A percentile compares a stretch with the other conserved stretches of the same genome.
phyloP scores from a whole-genome alignment of 345 rosid genomes.

The Aurinia saxatilis region DNA sequence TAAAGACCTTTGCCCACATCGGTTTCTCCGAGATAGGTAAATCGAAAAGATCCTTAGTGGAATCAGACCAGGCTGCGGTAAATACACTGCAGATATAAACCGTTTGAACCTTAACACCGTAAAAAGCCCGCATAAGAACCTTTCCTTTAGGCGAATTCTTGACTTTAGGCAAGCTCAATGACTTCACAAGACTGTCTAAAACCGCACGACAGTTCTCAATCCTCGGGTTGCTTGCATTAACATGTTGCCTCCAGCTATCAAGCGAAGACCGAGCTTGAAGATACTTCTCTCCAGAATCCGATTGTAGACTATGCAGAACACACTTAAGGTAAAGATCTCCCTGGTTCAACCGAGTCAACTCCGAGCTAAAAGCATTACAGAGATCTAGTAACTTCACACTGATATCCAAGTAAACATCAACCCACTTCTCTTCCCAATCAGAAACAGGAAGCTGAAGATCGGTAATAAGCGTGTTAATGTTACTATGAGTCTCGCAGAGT shows the following conservation, averaged over 20 bases:
- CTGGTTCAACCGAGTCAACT: slow-evolving; percentile 64
- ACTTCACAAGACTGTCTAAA: slow-evolving; percentile 43
- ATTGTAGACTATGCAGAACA: slow-evolving; percentile 50
- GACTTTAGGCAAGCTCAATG: slow-evolving; percentile 67
- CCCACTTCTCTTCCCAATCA: slow-evolving; percentile 93
- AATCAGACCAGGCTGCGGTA: slow-evolving; percentile 69
- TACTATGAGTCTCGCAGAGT: slow-evolving; percentile 62
- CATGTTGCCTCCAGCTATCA: slow-evolving; percentile 71
- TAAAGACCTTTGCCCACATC: slow-evolving; percentile 53
- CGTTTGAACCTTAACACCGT: slow-evolving; percentile 79
- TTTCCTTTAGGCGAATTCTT: slow-evolving; percentile 85
- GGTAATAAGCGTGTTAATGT: slow-evolving; percentile 57
- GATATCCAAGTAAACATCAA: slow-evolving; percentile 78
- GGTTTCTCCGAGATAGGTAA: slow-evolving; percentile 43
- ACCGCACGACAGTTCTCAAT: slow-evolving; percentile 52
- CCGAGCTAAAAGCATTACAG: slow-evolving; percentile 72
- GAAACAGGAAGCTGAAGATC: slow-evolving; percentile 74
- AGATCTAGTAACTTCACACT: slow-evolving; percentile 84
- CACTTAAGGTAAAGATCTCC: slow-evolving; percentile 78
- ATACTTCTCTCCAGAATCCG: slow-evolving; percentile 39
- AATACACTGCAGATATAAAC: slow-evolving; percentile 65
- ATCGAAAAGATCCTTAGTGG: slow-evolving; percentile 45
- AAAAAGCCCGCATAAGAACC: slow-evolving; percentile 83
- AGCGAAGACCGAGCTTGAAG: slow-evolving; percentile 55
- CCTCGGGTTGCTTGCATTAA: slow-evolving; percentile 54